phyloP scores from a whole-genome alignment of 2,329 filamentous ascomycete genomes.

The Colletotrichum plurivorum region DNA sequence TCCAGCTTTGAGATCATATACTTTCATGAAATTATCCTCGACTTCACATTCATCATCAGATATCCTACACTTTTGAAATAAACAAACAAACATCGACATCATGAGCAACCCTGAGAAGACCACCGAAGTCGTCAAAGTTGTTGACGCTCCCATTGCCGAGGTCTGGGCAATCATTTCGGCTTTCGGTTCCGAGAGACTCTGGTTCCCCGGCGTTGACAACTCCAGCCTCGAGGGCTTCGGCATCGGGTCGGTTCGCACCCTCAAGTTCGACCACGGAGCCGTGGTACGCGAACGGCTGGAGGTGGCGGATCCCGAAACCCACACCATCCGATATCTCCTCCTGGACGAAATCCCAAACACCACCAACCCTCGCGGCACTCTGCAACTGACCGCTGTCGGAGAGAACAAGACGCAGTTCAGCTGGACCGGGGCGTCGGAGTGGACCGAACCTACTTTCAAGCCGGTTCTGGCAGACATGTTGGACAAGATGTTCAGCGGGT shows the following conservation, averaged over 20 bases:
- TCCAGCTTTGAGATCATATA: neutral
- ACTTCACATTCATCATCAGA: neutral
- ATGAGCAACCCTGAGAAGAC: slow-evolving; percentile 21
- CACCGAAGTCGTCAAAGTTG: slow-evolving; percentile 10
- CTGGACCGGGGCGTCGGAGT: slow-evolving; percentile 17
- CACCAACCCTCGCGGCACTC: slow-evolving; percentile 13
- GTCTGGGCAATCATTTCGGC: slow-evolving; percentile 27
- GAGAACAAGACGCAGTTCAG: slow-evolving; percentile 13
- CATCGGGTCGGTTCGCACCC: slow-evolving; percentile 16
- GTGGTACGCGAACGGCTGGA: slow-evolving; percentile 24
- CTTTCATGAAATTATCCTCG: neutral
- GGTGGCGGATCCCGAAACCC: slow-evolving; percentile 17
- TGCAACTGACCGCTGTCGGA: slow-evolving; percentile 2
- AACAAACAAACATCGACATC: neutral
- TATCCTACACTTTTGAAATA: neutral
- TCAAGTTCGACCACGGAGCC: slow-evolving; percentile 19
- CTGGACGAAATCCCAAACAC: slow-evolving; percentile 18
- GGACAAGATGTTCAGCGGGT: slow-evolving; percentile 20
- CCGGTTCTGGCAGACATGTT: slow-evolving; percentile 3
- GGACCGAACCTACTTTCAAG: slow-evolving; percentile 22
- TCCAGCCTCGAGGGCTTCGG: slow-evolving; percentile 27
- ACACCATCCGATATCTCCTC: slow-evolving; percentile 22
- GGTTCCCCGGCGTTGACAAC: slow-evolving; percentile 26
- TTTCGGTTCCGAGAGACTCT: slow-evolving; percentile 20
- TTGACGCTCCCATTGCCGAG: slow-evolving; percentile 15